Percentiles rank a stretch among this genome's conserved stretches.
Evolutionary conservation across 352 stramenopile genomes (phyloP).

Genomic region (Plasmopara muralis): DNA sequence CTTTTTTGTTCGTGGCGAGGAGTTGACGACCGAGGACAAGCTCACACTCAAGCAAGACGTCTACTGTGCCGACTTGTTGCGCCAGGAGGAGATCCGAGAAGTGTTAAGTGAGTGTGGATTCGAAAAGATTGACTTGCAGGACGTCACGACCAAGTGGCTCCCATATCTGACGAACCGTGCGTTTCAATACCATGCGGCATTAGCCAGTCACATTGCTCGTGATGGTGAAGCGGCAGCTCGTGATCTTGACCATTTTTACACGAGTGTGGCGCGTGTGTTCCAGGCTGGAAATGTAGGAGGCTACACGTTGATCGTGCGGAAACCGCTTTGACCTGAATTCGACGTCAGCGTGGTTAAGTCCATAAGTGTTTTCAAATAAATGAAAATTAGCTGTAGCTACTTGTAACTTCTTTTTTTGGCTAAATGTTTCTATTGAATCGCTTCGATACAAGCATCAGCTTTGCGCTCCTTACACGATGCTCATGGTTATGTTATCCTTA

Average conservation of each 20-base stretch:
- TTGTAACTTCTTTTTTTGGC: too few species aligned
- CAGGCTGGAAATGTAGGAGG: constrained; percentile 51
- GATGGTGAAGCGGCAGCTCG: constrained; percentile 51
- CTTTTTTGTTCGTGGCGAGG: constrained; percentile 45
- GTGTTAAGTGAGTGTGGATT: constrained; percentile 49
- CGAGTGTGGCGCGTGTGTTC: constrained; percentile 50
- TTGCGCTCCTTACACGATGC: constrained; percentile 25
- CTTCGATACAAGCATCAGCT: constrained; percentile 14
- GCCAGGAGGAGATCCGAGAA: constrained; percentile 29
- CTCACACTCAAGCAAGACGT: constrained; percentile 50
- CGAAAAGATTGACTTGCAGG: constrained; percentile 40
- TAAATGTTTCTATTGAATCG: neutral
- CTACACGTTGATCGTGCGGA: constrained; percentile 42
- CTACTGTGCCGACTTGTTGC: constrained; percentile 49
- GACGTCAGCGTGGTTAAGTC: too few species aligned
- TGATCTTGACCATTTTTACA: constrained; percentile 72
- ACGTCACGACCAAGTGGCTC: constrained; percentile 62
- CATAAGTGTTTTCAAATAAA: constrained; percentile 2
- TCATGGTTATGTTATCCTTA: constrained; percentile 36
- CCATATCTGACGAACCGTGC: constrained; percentile 46
- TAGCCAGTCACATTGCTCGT: constrained; percentile 39
- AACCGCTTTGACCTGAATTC: constrained; percentile 16
- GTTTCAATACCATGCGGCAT: constrained; percentile 32
- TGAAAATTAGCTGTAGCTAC: constrained; percentile 12
- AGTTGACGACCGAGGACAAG: constrained; percentile 43